Conservation (phyloP, 306 rosid genomes). For the Parietaria judaica region DNA sequence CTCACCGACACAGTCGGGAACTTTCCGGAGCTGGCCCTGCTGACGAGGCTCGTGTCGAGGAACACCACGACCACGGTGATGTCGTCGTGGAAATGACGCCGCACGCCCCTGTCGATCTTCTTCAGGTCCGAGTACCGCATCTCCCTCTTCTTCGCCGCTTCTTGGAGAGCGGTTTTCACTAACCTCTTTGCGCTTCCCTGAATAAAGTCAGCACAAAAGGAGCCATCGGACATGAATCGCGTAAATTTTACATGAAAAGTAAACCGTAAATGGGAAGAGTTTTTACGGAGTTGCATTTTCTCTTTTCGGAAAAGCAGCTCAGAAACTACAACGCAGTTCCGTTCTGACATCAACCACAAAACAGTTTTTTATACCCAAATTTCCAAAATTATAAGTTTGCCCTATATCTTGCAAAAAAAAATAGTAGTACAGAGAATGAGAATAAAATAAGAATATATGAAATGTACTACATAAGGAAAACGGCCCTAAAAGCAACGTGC, state of each 20-base stretch:
- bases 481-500: background rate
- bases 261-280: background rate
- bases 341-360: no score
- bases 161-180: conserved; percentile 73
- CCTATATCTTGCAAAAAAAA: no score
- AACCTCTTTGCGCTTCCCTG: conserved; percentile 97
- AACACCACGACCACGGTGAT: conserved; percentile 87
- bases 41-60: conserved; percentile 63
- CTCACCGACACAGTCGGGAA: conserved; percentile 53
- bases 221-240: background rate
- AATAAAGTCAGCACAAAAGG: conserved; percentile 18
- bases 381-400: no score
- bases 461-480: background rate
- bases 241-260: background rate
- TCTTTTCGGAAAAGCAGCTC: no score
- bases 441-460: background rate
- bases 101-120: conserved; percentile 93
- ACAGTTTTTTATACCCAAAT: no score
- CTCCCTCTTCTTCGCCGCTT: conserved; percentile 97
- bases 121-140: conserved; percentile 96
- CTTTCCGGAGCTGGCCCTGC: conserved; percentile 68
- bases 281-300: background rate
- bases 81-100: conserved; percentile 97
- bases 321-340: no score
- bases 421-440: no score